A percentile compares a stretch with the other conserved stretches of the same genome.
Conservation (phyloP, 2,329 filamentous ascomycete genomes). For the Trichoderma arundinaceum region DNA sequence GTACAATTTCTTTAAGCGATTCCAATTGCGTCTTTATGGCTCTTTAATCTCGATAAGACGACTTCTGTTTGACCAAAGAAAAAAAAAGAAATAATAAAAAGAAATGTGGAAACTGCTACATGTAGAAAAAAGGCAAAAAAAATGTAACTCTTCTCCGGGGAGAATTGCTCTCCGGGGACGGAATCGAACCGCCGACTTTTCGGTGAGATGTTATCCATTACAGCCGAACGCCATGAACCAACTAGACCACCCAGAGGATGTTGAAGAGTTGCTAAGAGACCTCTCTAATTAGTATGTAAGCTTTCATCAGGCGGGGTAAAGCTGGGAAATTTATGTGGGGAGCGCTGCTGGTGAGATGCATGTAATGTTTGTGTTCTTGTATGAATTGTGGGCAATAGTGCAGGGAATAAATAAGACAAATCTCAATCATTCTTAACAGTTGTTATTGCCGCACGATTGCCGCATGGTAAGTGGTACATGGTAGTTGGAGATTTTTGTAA, state of each 20-base stretch:
- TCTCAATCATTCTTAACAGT: too few relatives aligned
- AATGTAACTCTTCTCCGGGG: slow-evolving; percentile 30
- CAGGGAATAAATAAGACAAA: too few relatives aligned
- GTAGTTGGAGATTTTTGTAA: too few relatives aligned
- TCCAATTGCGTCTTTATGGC: neutral
- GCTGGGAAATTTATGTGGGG: neutral
- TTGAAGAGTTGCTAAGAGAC: slow-evolving; percentile 19
- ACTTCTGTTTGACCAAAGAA: neutral
- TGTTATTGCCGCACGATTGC: too few relatives aligned
- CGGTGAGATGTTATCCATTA: slow-evolving; percentile 37
- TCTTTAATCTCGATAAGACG: too few relatives aligned
- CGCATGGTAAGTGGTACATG: too few relatives aligned
- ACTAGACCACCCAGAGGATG: slow-evolving; percentile 39
- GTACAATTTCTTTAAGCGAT: neutral
- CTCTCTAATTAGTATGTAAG: slow-evolving; percentile 14
- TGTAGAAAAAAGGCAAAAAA: neutral
- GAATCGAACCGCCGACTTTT: slow-evolving; percentile 41
- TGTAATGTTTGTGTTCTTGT: neutral
- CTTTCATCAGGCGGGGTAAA: neutral
- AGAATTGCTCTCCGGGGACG: slow-evolving; percentile 30
- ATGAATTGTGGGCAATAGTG: too few relatives aligned
- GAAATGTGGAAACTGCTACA: neutral
- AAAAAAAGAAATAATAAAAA: neutral
- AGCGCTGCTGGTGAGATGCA: neutral
- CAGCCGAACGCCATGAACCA: slow-evolving; percentile 41